Evolutionary conservation across 257 asterid species (phyloP), one percentile per base, ranked within the genome.

Genomic region (Fraxinus quadrangulata): DNA sequence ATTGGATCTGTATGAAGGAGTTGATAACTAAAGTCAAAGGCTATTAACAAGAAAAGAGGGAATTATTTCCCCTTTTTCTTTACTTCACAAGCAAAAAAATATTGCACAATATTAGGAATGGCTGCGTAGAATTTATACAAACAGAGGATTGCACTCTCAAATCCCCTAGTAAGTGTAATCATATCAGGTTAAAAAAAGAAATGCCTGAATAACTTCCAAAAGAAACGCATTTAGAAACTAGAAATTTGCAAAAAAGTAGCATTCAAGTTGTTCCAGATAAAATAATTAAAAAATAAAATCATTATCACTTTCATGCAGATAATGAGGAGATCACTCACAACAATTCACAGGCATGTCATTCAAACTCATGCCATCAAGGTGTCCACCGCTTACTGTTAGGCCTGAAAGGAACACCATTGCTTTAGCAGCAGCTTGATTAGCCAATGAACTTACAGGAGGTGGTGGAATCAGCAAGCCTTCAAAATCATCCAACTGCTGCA

Each of bases 361-460:
- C 86, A 90, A 87, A 90, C 91, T 89, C 88, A 93, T 79, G 84
- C 92, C 92, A 86, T 90, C 97, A 80, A 92, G 90, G 83, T 87
- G 90, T 80, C 96, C 97, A 88, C 87, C 86, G 77, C 93, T 87
- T 78, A 87, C 91, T 77, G 94, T 75, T 74, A 87, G 47, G 83
- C 97, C 98, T 72, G 98, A 89, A 87, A 92, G 92, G 78, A 90
- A 87, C 96, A 93, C 78, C 97, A 90, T 88, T 71, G 98, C 98
- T 86, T 91, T 93, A 40, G 92, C 94, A 74, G 97, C 97, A 70
- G 98, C 98, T 88, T 93, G 98, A 88, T 92, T 96, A 66, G 99
- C 98, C 88, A 90, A 82, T 77, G 92, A 83, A 87, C 92, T 87
- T 71, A 87, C 92, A 79, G 90, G 89, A 36, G 88, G 84, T 66